Base-by-base conservation (phyloP, 208 protist species). In the Zelonia costaricensis region DNA sequence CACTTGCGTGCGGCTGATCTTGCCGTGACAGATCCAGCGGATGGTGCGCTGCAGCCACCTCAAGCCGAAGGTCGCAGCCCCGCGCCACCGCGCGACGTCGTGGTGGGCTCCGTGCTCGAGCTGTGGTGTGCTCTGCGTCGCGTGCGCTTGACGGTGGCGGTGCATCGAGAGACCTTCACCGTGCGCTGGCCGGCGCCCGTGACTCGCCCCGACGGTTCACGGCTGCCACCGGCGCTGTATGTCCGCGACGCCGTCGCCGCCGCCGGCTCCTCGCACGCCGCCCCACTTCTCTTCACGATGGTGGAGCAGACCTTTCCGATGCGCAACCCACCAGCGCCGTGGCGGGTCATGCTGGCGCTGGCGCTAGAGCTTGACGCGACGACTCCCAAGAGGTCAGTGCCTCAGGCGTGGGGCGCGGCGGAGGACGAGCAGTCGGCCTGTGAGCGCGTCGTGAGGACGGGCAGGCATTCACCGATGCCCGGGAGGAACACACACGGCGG, bases 161-260 rank as follows among this genome's bases (percentile, higher is more conserved):
- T 51, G n/a, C 61, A 76, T 33, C 69, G 84, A 7, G 56, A 56
- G 6, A 84, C 80, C 10, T 95, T 95, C 74, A 82, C 77, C 2
- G 89, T 95, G 30, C 82, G 84, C 2, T 95, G 89, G 89, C 89
- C 89, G 15, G 85, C 81, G 1, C 77, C 69, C 1, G 77, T 88
- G 30, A 72, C 73, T 3, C 68, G 79, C 6, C 40, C 70, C 1
- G 74, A 75, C 48, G 79, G 79, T n/a, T 68, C 78, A 2, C 57
- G 69, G 31, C 73, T 66, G 31, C 60, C 60, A 53, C 45, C 28
- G 0, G 33, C 20, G 1, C 35, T 44, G 30, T 36, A 31, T 7
- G 2, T 43, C 33, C 18, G 7, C 5, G 22, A 28, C 28, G 12
- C 31, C 4, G 9, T 16, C n/a, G 12, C 38, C 33, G 33, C 7